phyloP scores from a whole-genome alignment of 495 filamentous ascomycete genomes.

The Penicillium atrosanguineum region DNA sequence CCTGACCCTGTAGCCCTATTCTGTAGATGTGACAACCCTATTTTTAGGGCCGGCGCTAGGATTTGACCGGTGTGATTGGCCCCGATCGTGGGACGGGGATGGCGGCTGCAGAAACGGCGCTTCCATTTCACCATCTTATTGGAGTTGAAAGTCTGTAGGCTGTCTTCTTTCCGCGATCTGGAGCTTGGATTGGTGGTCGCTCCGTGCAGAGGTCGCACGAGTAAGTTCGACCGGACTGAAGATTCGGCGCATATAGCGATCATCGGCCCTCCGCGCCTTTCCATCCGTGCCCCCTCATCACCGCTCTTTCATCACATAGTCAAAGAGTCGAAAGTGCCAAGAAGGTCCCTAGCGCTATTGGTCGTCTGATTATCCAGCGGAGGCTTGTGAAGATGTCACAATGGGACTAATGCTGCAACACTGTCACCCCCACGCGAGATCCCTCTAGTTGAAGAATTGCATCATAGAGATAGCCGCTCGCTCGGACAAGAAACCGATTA shows the following conservation, averaged over 20 bases:
- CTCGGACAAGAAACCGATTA: neutral
- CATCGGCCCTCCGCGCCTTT: neutral
- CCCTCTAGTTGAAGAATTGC: neutral
- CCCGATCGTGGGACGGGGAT: slow-evolving; percentile 12
- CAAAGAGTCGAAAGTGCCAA: neutral
- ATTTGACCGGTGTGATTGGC: slow-evolving; percentile 21
- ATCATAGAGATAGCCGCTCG: neutral
- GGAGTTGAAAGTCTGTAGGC: slow-evolving; percentile 1
- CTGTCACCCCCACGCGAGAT: neutral
- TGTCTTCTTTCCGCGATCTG: neutral
- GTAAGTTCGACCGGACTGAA: slow-evolving; percentile 8
- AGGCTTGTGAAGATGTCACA: neutral
- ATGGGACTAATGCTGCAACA: neutral
- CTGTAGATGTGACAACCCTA: slow-evolving; percentile 23
- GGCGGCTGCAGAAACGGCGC: slow-evolving; percentile 22
- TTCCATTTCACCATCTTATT: slow-evolving; percentile 15
- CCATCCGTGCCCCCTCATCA: neutral
- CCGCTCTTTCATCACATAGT: neutral
- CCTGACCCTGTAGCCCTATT: slow-evolving; percentile 3
- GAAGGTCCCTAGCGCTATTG: neutral
- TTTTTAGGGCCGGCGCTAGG: slow-evolving; percentile 26
- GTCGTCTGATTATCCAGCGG: neutral
- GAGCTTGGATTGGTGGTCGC: slow-evolving; percentile 11
- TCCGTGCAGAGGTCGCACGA: slow-evolving; percentile 15
- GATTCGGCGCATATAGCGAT: slow-evolving; percentile 9